These are phyloP conservation scores for Diutina siamensis DNA, from an alignment of 1,139 yeast species.

Conservation along the genomic window DNA sequence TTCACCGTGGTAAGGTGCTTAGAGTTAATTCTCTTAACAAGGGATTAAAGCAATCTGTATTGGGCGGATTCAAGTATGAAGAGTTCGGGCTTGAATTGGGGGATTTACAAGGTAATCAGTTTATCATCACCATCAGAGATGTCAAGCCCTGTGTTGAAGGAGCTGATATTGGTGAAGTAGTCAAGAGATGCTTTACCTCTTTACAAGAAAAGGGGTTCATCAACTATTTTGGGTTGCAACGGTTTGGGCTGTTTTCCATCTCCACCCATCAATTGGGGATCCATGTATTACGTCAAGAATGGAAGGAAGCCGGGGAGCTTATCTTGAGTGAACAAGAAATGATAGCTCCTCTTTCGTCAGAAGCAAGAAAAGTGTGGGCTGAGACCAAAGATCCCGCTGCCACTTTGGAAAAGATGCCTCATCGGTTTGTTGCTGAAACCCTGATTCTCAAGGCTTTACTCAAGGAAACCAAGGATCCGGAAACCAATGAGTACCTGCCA, in stretches of 20 bases:
- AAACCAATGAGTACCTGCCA: constrained; percentile 32
- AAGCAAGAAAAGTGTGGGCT: constrained; percentile 75
- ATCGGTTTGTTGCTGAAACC: constrained; percentile 75
- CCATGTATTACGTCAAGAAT: constrained; percentile 56
- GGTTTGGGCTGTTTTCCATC: constrained; percentile 91
- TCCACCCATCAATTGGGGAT: constrained; percentile 85
- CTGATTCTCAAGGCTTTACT: constrained; percentile 54
- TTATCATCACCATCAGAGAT: constrained; percentile 72
- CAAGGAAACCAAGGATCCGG: constrained; percentile 25
- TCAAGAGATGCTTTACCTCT: constrained; percentile 44
- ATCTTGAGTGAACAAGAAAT: constrained; percentile 77
- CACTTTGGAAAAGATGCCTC: constrained; percentile 72
- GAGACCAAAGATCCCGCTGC: constrained; percentile 54
- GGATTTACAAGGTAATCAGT: constrained; percentile 79
- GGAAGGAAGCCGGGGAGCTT: constrained; percentile 70
- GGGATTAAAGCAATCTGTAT: constrained; percentile 57
- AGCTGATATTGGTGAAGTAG: constrained; percentile 27
- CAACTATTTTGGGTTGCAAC: constrained; percentile 92
- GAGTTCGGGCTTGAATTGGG: constrained; percentile 62
- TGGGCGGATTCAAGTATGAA: constrained; percentile 70
- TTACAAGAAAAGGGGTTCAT: constrained; percentile 66
- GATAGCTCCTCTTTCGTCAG: constrained; percentile 71
- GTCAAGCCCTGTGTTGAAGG: constrained; percentile 18
- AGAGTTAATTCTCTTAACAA: constrained; percentile 68
- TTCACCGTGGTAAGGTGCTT: constrained; percentile 53